Evolutionary conservation across 106 monocot genomes (phyloP), one percentile per base, ranked within the genome.

Genomic region (Amphibolis antarctica): DNA sequence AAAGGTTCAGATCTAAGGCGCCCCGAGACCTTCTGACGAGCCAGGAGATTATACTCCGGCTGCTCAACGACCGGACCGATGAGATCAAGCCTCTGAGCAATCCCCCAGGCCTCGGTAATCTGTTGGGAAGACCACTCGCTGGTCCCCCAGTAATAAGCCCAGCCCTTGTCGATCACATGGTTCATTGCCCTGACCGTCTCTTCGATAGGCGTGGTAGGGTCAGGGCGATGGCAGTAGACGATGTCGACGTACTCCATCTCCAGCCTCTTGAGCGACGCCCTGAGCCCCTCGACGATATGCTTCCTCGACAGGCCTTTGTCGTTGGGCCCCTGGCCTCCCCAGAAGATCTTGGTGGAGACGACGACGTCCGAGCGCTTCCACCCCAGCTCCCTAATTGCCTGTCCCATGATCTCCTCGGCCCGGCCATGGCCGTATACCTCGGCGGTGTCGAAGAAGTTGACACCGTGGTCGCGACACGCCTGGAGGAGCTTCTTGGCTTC

Each of bases 371-470:
- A 82, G 22, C 93, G 80, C 64, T 79, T 81, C 93, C 93, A 94
- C 0, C 94, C 89, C 55, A 96, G 89, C 77, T 96, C 94, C 18
- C 94, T 81, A 68, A 96, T 69, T 45, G 94, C 89, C 27, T 63
- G 94, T 11, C 89, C 89, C 94, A 89, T 96, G 84, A 96, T 96
- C 81, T 96, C 94, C 83, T 96, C 94, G 53, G 94, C 94, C 13
- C 94, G 79, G 31, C 89, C 94, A 36, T 86, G 86, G 46, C 89
- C 89, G 76, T 96, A 96, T 10, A 89, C 94, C 84, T 89, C 94
- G 62, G 94, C 94, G 76, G 89, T 96, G 86, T 96, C 94, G 89
- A 96, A 96, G 89, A 96, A 96, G 78, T 96, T 96, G 61, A 96
- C 84, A 49, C 89, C 86, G 55, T 80, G 58, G 74, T 96, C 89